Conservation (phyloP, 306 rosid species). For the Prosopis cineraria region DNA sequence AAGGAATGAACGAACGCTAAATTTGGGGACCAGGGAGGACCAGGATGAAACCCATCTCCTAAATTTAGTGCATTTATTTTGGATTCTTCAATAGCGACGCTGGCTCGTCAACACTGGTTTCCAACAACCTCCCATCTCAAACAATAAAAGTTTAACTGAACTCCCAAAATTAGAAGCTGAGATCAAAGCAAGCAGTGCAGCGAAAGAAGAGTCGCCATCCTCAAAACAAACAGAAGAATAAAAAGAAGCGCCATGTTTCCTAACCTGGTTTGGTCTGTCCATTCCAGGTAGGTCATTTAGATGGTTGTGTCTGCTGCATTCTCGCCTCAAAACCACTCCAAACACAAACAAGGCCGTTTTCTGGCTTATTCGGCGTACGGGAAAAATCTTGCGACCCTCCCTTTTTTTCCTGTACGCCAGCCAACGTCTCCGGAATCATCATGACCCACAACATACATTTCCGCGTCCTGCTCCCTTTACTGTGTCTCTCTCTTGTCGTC, state of each 20-base stretch:
- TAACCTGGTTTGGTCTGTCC: constrained; percentile 48
- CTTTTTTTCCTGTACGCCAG: constrained; percentile 49
- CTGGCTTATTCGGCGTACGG: constrained; percentile 36
- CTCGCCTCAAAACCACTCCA: not conserved
- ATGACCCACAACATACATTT: constrained; percentile 14
- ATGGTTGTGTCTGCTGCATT: constrained; percentile 30
- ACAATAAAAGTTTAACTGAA: not conserved
- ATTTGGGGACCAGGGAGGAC: too few relatives aligned
- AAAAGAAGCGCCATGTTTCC: constrained; percentile 20
- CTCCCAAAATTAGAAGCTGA: constrained; percentile 16
- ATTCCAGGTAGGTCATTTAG: constrained; percentile 43
- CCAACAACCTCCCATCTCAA: constrained; percentile 28
- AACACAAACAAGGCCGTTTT: constrained; percentile 14
- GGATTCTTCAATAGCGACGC: constrained; percentile 38
- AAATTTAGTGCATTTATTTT: constrained; percentile 15
- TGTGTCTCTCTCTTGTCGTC: constrained; percentile 22
- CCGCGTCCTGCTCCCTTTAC: constrained; percentile 25
- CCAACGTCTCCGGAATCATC: constrained; percentile 32
- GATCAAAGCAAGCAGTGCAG: not conserved
- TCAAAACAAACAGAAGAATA: constrained; percentile 14
- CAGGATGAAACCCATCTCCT: too few relatives aligned
- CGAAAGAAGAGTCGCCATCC: not conserved
- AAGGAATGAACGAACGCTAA: not conserved
- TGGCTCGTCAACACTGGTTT: constrained; percentile 34
- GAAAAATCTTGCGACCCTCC: constrained; percentile 23